phyloP scores from a whole-genome alignment of 2,329 filamentous ascomycete genomes.

The Fusarium sp. region DNA sequence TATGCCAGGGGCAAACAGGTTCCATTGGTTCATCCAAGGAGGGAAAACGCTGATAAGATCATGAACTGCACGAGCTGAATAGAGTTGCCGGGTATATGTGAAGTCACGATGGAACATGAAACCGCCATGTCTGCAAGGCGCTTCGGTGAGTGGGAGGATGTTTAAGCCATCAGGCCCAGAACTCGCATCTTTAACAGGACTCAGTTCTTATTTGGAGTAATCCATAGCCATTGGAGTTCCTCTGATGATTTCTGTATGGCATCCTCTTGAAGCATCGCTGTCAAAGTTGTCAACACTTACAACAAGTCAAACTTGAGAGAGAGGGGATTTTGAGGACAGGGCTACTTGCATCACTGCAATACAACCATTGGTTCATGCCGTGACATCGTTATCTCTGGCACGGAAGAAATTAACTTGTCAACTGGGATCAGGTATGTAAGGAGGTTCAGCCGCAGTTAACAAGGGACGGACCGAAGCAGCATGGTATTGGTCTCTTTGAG shows the following conservation, averaged over 20 bases:
- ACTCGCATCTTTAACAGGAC: not conserved
- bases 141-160: not conserved
- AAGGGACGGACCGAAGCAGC: conserved; percentile 35
- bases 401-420: not conserved
- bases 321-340: not conserved
- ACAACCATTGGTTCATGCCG: not conserved
- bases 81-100: conserved; percentile 12
- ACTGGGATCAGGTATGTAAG: not conserved
- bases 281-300: not conserved
- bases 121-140: conserved; percentile 23
- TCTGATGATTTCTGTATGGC: not conserved
- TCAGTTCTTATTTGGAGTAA: accelerated
- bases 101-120: conserved; percentile 31
- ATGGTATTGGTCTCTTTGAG: conserved; percentile 2
- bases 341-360: not conserved
- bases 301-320: not conserved
- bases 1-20: conserved; percentile 18
- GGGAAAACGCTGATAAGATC: conserved; percentile 7
- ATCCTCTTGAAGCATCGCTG: accelerated
- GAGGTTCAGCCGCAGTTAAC: conserved; percentile 23
- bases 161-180: not conserved
- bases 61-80: conserved; percentile 37
- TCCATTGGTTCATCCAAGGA: conserved; percentile 20
- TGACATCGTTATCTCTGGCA: not conserved
- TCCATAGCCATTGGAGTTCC: not conserved